Base-by-base conservation (phyloP, 306 rosid species). In the Carpinus fangiana region DNA sequence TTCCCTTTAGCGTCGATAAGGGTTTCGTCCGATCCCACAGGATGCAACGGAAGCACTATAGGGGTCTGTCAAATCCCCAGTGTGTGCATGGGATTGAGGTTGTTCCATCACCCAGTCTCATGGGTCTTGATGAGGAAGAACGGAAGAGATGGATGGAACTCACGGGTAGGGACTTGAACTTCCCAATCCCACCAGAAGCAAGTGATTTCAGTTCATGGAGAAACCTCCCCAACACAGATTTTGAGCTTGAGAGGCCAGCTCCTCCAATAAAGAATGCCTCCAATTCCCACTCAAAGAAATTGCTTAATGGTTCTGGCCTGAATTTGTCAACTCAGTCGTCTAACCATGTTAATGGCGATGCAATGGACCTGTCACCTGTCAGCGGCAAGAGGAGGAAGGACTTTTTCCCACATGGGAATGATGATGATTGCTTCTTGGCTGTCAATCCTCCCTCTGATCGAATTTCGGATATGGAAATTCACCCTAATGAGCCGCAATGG, bases 1-100 rank as follows among this genome's bases (percentile, higher is more conserved):
- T 94, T 76, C 98, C 98, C 1, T 94, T 94, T 51, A 89, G 96
- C 51, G 92, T 80, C 38, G 92, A 92, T 82, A 94, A 82, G 82
- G 98, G 98, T 41, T 94, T 94, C 69, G 96, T 85, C 73, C 89
- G 97, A 12, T 94, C 98, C 31, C 98, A 94, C 81, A 78, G 98
- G 90, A 94, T 94, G 98, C 98, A 94, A 16, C 77, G 98, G 45
- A 94, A 94, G 87, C 97, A 90, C 79, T 94, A 94, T 52, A 81
- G 98, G 72, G 98, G 98, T 55, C 91, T 94, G 23, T 94, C 98
- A 0, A 94, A 94, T 60, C 98, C 98, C 48, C 98, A 94, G 73
- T 94, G 98, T 76, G 90, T 94, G 69, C 98, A 94, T 50, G 98
- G 97, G 73, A 84, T 94, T 41, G 89, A 90, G 86, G 88, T 92